These are phyloP conservation scores for Ogataea chonburiensis DNA, from an alignment of 805 yeast species.

Conservation along the genomic window DNA sequence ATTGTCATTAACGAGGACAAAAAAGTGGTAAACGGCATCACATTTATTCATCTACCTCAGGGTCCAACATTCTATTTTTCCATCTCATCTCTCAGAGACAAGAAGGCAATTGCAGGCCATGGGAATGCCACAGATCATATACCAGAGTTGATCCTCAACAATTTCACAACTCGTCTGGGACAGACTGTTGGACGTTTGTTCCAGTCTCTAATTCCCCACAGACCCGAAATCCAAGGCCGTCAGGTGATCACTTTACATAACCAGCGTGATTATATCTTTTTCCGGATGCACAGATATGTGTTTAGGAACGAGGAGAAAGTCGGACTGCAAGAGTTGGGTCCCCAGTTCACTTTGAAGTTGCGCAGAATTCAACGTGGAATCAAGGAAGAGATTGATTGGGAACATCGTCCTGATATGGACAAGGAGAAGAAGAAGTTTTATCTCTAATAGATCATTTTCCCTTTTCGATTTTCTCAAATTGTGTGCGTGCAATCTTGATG, in stretches of 20 bases:
- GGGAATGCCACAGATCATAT: slow-evolving; percentile 88
- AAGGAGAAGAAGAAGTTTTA: slow-evolving; percentile 91
- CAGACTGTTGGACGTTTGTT: slow-evolving; percentile 89
- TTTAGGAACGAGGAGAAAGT: slow-evolving; percentile 89
- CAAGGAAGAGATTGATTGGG: slow-evolving; percentile 93
- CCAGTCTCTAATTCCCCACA: slow-evolving; percentile 88
- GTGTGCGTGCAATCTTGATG: slow-evolving; percentile 34
- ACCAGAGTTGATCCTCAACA: slow-evolving; percentile 90
- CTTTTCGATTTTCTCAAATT: slow-evolving; percentile 34
- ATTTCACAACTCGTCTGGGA: slow-evolving; percentile 90
- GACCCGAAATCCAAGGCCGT: slow-evolving; percentile 92
- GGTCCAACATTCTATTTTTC: slow-evolving; percentile 96
- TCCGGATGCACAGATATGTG: slow-evolving; percentile 90
- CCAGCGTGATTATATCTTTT: slow-evolving; percentile 92
- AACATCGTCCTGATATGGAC: slow-evolving; percentile 94
- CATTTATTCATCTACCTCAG: slow-evolving; percentile 89
- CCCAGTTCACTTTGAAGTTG: slow-evolving; percentile 88
- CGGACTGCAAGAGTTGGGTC: slow-evolving; percentile 94
- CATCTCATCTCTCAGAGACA: slow-evolving; percentile 70
- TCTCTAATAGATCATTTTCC: slow-evolving; percentile 41
- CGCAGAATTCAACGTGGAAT: slow-evolving; percentile 90
- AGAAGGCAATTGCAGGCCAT: slow-evolving; percentile 78
- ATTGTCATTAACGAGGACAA: slow-evolving; percentile 92
- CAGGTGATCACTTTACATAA: slow-evolving; percentile 95
- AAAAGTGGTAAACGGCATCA: slow-evolving; percentile 85